Evolutionary conservation across 139 green algal species (phyloP).

Genomic region (Picochlorum sp.): DNA sequence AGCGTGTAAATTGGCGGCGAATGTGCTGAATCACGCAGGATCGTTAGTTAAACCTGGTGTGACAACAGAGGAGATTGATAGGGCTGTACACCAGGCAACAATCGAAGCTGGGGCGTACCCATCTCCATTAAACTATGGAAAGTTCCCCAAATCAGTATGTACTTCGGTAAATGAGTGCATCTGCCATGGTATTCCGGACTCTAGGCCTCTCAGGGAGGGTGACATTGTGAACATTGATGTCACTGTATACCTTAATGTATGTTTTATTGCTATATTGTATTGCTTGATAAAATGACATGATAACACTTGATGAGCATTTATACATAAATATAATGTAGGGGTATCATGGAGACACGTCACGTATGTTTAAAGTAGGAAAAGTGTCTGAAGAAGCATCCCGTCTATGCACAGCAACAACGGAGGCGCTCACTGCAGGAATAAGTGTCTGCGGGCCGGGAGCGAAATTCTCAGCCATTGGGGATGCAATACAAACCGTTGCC

Average conservation of each 20-base stretch:
- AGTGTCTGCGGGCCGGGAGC: constrained; percentile 65
- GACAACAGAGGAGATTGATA: constrained; percentile 92
- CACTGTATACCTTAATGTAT: constrained; percentile 82
- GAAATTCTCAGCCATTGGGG: constrained; percentile 65
- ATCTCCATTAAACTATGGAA: constrained; percentile 84
- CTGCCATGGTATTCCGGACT: constrained; percentile 87
- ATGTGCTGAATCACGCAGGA: constrained; percentile 67
- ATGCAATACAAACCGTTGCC: constrained; percentile 66
- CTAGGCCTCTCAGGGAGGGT: constrained; percentile 52
- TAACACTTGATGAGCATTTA: not conserved
- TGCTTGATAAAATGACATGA: not conserved
- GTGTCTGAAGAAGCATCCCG: constrained; percentile 41
- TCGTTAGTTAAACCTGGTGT: constrained; percentile 67
- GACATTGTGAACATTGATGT: constrained; percentile 98
- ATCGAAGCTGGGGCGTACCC: constrained; percentile 84
- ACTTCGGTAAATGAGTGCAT: constrained; percentile 96
- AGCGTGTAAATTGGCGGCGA: constrained; percentile 70
- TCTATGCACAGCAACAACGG: constrained; percentile 67
- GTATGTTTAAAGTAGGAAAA: constrained; percentile 60
- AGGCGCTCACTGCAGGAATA: constrained; percentile 67
- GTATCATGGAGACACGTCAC: constrained; percentile 91
- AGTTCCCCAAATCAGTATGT: constrained; percentile 96
- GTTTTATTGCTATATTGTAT: not conserved
- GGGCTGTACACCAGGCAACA: constrained; percentile 73
- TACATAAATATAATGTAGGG: constrained; percentile 30